These are phyloP conservation scores for Cladochytrium replicatum DNA, from an alignment of 192 early-diverging fungal species.

Conservation along the genomic window DNA sequence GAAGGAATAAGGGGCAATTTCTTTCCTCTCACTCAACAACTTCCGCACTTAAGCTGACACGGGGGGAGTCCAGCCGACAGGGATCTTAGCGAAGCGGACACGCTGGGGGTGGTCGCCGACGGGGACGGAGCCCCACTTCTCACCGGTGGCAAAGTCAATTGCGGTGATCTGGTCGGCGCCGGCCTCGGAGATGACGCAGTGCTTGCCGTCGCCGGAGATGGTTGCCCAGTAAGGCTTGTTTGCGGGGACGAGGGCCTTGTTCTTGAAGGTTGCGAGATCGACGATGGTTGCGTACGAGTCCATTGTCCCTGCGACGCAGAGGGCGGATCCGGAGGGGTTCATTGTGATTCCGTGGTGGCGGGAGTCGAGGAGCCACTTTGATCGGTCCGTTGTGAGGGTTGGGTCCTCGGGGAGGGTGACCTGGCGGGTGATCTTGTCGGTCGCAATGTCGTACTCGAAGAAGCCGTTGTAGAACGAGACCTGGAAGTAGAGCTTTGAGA, in stretches of 20 bases:
- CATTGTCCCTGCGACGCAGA: constrained; percentile 14
- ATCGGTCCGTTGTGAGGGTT: constrained; percentile 11
- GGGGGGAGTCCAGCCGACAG: not conserved
- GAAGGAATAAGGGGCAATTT: too few species aligned
- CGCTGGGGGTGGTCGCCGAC: constrained; percentile 1
- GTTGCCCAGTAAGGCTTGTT: constrained; percentile 5
- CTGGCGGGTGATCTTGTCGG: constrained; percentile 6
- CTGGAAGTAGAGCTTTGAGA: constrained; percentile 8
- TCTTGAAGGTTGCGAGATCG: constrained; percentile 6
- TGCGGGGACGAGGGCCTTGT: constrained; percentile 1
- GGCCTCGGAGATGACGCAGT: constrained; percentile 1
- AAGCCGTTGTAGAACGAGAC: constrained; percentile 18
- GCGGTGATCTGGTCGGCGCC: not conserved
- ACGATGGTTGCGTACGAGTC: constrained; percentile 12
- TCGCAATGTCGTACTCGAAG: constrained; percentile 8
- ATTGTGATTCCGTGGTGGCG: constrained; percentile 15
- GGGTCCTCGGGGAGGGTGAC: constrained; percentile 9
- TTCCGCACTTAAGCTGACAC: too few species aligned
- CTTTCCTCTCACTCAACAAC: too few species aligned
- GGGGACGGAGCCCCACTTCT: not conserved
- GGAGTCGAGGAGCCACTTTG: constrained; percentile 12
- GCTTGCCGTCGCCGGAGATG: constrained; percentile 1
- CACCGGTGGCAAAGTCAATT: constrained; percentile 1
- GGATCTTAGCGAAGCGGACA: not conserved
- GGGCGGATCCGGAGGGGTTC: constrained; percentile 4